Percentiles rank a stretch among this genome's conserved stretches.
phyloP scores from a whole-genome alignment of 140 eudicot genomes.

The Oenanthe javanica region DNA sequence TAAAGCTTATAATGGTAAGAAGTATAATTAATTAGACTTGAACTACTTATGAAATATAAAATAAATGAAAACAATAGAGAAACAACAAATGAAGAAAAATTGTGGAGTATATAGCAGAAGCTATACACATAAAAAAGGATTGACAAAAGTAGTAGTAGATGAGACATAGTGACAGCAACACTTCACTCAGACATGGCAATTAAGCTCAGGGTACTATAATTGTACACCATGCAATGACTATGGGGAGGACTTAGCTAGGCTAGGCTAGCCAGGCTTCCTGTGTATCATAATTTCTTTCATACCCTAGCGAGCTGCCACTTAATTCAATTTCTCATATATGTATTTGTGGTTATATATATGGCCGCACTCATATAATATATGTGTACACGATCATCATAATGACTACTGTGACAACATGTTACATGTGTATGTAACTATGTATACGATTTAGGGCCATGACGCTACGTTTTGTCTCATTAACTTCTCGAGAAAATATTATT shows the following conservation, averaged over 20 bases:
- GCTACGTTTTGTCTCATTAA: background rate
- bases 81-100: background rate
- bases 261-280: background rate
- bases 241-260: background rate
- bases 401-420: background rate
- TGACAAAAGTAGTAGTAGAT: background rate
- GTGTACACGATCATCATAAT: background rate
- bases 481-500: background rate
- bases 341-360: background rate
- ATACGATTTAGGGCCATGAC: background rate
- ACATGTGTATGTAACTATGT: background rate
- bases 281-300: background rate
- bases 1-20: background rate
- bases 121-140: background rate
- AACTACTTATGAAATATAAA: background rate
- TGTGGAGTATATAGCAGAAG: background rate
- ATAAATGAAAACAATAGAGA: background rate
- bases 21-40: too few species aligned
- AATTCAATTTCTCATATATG: background rate
- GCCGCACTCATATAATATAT: background rate
- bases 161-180: constrained; percentile 1
- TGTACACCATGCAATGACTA: constrained; percentile 1
- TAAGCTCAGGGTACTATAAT: constrained; percentile 4
- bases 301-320: background rate
- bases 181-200: background rate